These are phyloP conservation scores for Fistulifera pelliculosa DNA, from an alignment of 108 stramenopile species.

Conservation along the genomic window DNA sequence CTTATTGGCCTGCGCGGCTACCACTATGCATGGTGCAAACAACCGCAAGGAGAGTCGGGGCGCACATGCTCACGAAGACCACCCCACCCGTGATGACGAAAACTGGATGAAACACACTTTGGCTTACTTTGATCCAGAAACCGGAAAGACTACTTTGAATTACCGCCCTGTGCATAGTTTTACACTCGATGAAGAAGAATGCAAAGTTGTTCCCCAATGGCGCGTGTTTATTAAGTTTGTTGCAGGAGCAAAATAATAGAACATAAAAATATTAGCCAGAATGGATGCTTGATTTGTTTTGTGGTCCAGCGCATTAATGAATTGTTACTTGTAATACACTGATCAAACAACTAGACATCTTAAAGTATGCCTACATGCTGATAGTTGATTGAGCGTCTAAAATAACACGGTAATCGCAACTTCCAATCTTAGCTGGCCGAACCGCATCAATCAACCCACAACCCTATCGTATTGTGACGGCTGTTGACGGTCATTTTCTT, in stretches of 20 bases:
- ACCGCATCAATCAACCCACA: too few relatives aligned
- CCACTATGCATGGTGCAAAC: constrained; percentile 97
- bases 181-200: constrained; percentile 94
- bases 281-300: too few relatives aligned
- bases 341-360: too few relatives aligned
- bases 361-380: too few relatives aligned
- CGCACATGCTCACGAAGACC: constrained; percentile 98
- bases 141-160: constrained; percentile 76
- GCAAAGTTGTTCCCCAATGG: constrained; percentile 88
- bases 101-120: constrained; percentile 99
- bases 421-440: too few relatives aligned
- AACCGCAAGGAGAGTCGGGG: constrained; percentile 94
- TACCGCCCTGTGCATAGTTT: constrained; percentile 94
- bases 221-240: constrained; percentile 90
- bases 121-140: constrained; percentile 87
- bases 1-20: constrained; percentile 87
- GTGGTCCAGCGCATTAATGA: too few relatives aligned
- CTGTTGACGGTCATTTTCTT: too few relatives aligned
- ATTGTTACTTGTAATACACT: too few relatives aligned
- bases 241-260: background rate
- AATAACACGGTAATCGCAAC: too few relatives aligned
- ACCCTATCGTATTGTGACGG: too few relatives aligned
- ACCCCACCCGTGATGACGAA: constrained; percentile 88
- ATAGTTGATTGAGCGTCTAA: too few relatives aligned
- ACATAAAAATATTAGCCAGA: too few relatives aligned